These are phyloP conservation scores for Mucor mucedo DNA, from an alignment of 371 early-diverging fungal species.

Conservation along the genomic window DNA sequence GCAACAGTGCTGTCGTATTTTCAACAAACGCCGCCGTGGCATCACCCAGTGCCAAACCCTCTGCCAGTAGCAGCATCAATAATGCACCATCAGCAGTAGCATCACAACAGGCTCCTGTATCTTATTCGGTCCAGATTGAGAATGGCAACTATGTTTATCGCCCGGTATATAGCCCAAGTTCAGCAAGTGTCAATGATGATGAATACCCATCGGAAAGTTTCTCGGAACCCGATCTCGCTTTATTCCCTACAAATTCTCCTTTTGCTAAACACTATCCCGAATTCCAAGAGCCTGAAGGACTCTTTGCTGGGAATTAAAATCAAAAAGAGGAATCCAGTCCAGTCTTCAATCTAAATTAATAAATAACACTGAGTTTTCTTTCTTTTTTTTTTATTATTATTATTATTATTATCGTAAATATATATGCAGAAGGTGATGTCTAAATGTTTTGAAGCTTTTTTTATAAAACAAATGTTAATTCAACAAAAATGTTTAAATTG, in stretches of 20 bases:
- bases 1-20: too few relatives aligned
- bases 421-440: background rate
- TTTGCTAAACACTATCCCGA: background rate
- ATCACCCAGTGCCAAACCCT: too few relatives aligned
- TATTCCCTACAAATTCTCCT: background rate
- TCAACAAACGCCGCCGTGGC: too few relatives aligned
- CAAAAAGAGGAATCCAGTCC: too few relatives aligned
- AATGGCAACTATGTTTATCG: too few relatives aligned
- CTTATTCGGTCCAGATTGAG: too few relatives aligned
- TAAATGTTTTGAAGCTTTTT: conserved; percentile 22
- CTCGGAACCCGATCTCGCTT: background rate
- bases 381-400: background rate
- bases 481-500: background rate
- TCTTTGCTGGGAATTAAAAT: background rate
- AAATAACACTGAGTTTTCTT: too few relatives aligned
- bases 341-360: too few relatives aligned
- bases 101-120: background rate
- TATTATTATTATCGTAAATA: background rate
- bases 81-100: too few relatives aligned
- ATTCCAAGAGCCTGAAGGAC: background rate
- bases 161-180: too few relatives aligned
- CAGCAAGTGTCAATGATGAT: background rate
- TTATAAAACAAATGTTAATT: background rate
- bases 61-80: too few relatives aligned
- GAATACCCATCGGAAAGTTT: conserved; percentile 7